phyloP scores from a whole-genome alignment of 257 asterid genomes.

The Ocimum tenuiflorum region DNA sequence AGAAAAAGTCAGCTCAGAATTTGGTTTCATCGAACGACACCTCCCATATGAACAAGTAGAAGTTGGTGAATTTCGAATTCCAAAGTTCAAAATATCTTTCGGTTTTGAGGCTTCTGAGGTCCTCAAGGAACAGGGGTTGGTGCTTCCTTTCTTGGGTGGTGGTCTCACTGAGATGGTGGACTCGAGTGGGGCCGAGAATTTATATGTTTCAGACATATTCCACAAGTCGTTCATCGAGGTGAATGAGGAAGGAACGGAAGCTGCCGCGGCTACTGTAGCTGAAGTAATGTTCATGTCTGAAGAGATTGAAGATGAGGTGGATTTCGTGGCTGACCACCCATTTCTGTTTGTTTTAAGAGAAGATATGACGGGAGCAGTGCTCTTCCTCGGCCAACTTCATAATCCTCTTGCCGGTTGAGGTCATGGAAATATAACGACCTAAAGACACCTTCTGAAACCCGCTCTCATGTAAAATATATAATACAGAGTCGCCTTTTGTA shows the following conservation, averaged over 20 bases:
- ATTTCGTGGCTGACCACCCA: slow-evolving; percentile 53
- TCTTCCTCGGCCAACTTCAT: slow-evolving; percentile 37
- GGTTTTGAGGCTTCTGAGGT: slow-evolving; percentile 36
- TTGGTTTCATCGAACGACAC: slow-evolving; percentile 34
- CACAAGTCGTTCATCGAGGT: slow-evolving; percentile 53
- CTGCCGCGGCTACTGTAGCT: slow-evolving; percentile 44
- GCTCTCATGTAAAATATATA: too few relatives aligned
- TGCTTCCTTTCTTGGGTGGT: slow-evolving; percentile 26
- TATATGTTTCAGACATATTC: slow-evolving; percentile 32
- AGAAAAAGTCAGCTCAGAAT: slow-evolving; percentile 26
- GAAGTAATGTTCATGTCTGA: slow-evolving; percentile 4
- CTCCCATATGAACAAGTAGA: slow-evolving; percentile 26
- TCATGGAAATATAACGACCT: too few relatives aligned
- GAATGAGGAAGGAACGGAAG: slow-evolving; percentile 60
- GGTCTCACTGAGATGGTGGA: slow-evolving; percentile 47
- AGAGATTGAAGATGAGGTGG: slow-evolving; percentile 21
- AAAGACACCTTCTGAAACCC: too few relatives aligned
- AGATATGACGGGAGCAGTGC: slow-evolving; percentile 41
- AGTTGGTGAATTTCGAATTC: slow-evolving; percentile 30
- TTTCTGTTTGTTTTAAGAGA: slow-evolving; percentile 42
- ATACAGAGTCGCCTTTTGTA: too few relatives aligned
- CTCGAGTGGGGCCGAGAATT: slow-evolving; percentile 8
- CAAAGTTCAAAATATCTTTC: slow-evolving; percentile 36
- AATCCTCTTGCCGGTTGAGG: slow-evolving; percentile 31
- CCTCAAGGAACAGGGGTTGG: slow-evolving; percentile 31